A percentile compares a stretch with the other conserved stretches of the same genome.
Evolutionary conservation across 768 basidiomycete species (phyloP).

Genomic region (Amyloporia xantha): DNA sequence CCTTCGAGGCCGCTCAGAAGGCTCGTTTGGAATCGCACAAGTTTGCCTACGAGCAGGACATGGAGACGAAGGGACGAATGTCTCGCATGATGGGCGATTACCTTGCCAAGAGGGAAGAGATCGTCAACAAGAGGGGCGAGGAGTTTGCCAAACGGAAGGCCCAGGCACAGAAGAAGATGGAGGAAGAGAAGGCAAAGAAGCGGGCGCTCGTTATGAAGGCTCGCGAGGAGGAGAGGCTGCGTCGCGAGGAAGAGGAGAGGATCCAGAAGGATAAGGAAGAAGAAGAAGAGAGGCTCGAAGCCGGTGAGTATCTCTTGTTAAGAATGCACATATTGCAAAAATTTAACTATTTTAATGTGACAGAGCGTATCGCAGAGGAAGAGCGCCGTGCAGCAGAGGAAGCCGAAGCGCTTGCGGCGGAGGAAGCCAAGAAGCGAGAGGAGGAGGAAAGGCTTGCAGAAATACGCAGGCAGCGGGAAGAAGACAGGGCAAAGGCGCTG

Average conservation of each 20-base stretch:
- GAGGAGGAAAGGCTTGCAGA: conserved; percentile 52
- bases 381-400: conserved; percentile 41
- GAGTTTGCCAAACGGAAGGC: conserved; percentile 59
- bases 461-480: conserved; percentile 46
- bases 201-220: conserved; percentile 48
- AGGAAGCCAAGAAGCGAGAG: conserved; percentile 51
- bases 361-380: conserved; percentile 53
- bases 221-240: conserved; percentile 49
- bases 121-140: conserved; percentile 52
- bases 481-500: conserved; percentile 40
- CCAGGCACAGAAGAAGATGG: conserved; percentile 60
- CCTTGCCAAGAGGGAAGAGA: conserved; percentile 38
- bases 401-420: conserved; percentile 32
- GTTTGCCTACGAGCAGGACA: conserved; percentile 53
- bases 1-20: conserved; percentile 57
- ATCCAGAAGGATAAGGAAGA: conserved; percentile 28
- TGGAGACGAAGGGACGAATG: conserved; percentile 73
- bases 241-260: conserved; percentile 35
- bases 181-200: conserved; percentile 78
- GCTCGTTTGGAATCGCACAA: conserved; percentile 50
- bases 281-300: conserved; percentile 41
- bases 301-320: conserved; percentile 45
- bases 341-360: background rate
- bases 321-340: too few relatives aligned
- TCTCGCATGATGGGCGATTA: conserved; percentile 71